These are phyloP conservation scores for Epichloe sibirici DNA, from an alignment of 2,329 filamentous ascomycete genomes.

Conservation along the genomic window DNA sequence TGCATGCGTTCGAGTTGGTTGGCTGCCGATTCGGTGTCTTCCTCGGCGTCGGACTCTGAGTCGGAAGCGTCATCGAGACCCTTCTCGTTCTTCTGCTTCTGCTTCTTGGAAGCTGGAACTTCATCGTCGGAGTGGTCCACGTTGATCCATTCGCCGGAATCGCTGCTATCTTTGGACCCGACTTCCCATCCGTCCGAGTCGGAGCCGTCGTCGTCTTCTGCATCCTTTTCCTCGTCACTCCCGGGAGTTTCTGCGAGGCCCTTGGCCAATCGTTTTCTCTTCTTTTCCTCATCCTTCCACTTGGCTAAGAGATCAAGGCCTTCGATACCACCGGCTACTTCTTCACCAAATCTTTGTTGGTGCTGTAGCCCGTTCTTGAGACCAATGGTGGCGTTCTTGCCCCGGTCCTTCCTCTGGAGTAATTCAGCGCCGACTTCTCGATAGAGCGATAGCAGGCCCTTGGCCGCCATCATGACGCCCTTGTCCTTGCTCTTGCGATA, in stretches of 20 bases:
- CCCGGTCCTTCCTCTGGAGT: slow-evolving; percentile 78
- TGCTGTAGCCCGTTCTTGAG: slow-evolving; percentile 64
- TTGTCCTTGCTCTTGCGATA: slow-evolving; percentile 98
- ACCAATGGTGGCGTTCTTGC: slow-evolving; percentile 79
- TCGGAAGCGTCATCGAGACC: too few relatives aligned
- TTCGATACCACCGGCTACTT: slow-evolving; percentile 70
- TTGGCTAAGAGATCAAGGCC: slow-evolving; percentile 82
- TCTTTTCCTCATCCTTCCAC: slow-evolving; percentile 85
- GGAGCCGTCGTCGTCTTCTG: slow-evolving; percentile 44
- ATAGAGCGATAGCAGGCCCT: slow-evolving; percentile 81
- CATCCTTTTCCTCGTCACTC: slow-evolving; percentile 47
- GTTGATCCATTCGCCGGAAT: slow-evolving; percentile 86
- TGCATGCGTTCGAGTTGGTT: slow-evolving; percentile 41
- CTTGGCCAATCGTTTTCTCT: slow-evolving; percentile 57
- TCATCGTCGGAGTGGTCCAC: slow-evolving; percentile 78
- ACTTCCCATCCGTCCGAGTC: slow-evolving; percentile 50
- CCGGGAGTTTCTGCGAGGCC: slow-evolving; percentile 52
- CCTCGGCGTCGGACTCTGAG: slow-evolving; percentile 16
- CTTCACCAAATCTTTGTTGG: slow-evolving; percentile 71
- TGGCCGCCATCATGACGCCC: slow-evolving; percentile 97
- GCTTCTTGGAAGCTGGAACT: slow-evolving; percentile 43
- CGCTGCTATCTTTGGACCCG: slow-evolving; percentile 45
- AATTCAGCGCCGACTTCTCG: slow-evolving; percentile 83
- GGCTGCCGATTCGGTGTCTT: slow-evolving; percentile 30
- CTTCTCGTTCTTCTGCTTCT: slow-evolving; percentile 14